Evolutionary conservation across 805 yeast species (phyloP), one percentile per base, ranked within the genome.

Genomic region (Metschnikowia continentalis): DNA sequence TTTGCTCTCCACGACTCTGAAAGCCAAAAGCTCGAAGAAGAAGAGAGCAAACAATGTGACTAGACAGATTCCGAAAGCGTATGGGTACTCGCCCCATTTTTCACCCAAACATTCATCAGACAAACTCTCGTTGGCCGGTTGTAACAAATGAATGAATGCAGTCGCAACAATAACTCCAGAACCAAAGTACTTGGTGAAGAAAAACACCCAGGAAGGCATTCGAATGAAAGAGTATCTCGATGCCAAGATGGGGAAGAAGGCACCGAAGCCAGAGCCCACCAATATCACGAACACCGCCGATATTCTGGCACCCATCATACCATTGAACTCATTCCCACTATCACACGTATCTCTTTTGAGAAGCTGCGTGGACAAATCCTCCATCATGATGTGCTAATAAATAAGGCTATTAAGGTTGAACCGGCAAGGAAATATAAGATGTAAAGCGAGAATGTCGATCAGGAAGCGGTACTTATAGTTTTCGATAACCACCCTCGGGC

Each of bases 101-200:
- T 82, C 84, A 11, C 88, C 87, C 26, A 87, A 71, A 69, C 94
- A 87, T 8, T 70, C 78, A 43, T 78, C 61, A 1, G 75, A 61
- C 42, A 87, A 70, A 2, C 80, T 75, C 8, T 83, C 86, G 51
- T 74, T 66, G 3, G 94, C 92, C 0, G 90, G 92, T 54, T 80
- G 75, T 52, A 88, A 67, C 53, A 88, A 70, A 69, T 88, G 95
- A 32, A 88, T 82, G 59, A 88, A 86, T 0, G 91, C 88, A 1
- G 95, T 88, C 13, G 92, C 88, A 11, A 88, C 77, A 61, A 88
- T 88, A 45, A 88, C 92, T 49, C 95, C 95, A 3, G 91, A 84
- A 54, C 95, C 95, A 63, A 88, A 88, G 67, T 77, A 86, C 61
- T 85, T 86, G 46, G 88, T 83, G 44, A 82, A 64, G 62, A 84